Conservation (phyloP, 148 eudicot species). For the Diospyros lotus region DNA sequence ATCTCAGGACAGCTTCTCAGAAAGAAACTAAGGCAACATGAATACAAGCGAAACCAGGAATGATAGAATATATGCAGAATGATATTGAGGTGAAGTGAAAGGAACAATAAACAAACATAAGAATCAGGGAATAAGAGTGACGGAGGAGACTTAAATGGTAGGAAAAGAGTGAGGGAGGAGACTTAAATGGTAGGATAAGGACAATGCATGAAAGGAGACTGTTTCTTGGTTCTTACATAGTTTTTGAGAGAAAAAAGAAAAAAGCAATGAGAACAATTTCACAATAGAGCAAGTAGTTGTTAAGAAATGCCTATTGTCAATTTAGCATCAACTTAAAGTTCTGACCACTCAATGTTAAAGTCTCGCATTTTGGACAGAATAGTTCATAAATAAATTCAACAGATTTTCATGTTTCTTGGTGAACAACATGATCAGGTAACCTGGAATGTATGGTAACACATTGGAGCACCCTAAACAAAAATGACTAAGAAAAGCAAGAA, state of each 20-base stretch:
- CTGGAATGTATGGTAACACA: too few species aligned
- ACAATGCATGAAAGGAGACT: background rate
- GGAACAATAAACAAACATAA: background rate
- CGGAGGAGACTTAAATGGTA: background rate
- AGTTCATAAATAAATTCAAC: too few species aligned
- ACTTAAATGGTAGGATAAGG: background rate
- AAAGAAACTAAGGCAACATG: too few species aligned
- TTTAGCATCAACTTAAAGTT: background rate
- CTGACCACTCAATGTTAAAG: background rate
- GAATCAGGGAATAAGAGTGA: background rate
- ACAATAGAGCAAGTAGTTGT: background rate
- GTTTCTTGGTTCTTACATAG: background rate
- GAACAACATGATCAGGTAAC: background rate
- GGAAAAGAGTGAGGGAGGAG: slow-evolving; percentile 1
- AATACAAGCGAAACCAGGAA: too few species aligned
- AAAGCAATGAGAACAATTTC: background rate
- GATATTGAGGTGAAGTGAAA: background rate
- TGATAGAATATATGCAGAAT: too few species aligned
- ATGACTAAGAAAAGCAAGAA: too few species aligned
- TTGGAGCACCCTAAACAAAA: too few species aligned
- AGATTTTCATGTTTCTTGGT: background rate
- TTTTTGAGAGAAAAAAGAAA: background rate
- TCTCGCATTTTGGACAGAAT: too few species aligned
- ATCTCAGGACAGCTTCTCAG: too few species aligned
- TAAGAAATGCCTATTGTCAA: background rate